Percentiles rank a stretch among this genome's conserved stretches.
phyloP scores from a whole-genome alignment of 148 eudicot species.

The Rheum nobile region DNA sequence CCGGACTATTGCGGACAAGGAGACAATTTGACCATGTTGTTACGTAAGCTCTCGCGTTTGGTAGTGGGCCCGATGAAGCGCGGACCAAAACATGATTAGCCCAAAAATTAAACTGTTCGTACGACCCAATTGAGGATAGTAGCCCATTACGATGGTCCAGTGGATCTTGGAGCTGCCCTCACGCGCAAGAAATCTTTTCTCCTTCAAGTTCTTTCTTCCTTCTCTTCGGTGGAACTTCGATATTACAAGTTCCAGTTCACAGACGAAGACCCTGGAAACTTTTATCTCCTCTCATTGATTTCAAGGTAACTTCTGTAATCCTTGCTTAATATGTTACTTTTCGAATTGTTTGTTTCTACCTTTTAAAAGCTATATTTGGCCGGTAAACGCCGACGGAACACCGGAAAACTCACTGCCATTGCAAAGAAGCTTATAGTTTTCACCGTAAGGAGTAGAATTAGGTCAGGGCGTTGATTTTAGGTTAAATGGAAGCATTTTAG shows the following conservation, averaged over 20 bases:
- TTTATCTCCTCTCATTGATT: background rate
- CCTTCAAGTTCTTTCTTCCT: background rate
- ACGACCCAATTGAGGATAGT: too few relatives aligned
- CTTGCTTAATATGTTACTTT: background rate
- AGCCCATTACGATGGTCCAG: too few relatives aligned
- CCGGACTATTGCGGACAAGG: too few relatives aligned
- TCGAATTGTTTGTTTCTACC: background rate
- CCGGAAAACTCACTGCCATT: background rate
- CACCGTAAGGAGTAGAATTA: background rate
- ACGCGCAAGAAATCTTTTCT: too few relatives aligned
- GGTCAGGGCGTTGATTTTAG: background rate
- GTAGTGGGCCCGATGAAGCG: too few relatives aligned
- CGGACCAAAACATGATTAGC: too few relatives aligned
- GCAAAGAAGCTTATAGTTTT: background rate
- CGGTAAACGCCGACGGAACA: background rate
- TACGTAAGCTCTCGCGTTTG: too few relatives aligned
- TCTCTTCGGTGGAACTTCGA: background rate
- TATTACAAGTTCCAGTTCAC: background rate
- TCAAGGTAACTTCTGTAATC: background rate
- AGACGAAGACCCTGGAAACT: background rate
- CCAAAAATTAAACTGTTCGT: too few relatives aligned
- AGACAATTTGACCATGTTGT: too few relatives aligned
- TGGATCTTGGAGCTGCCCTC: too few relatives aligned
- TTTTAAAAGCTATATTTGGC: background rate
- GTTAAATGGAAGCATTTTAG: background rate